phyloP scores from a whole-genome alignment of 352 stramenopile species.

The Saprolegnia diclina region DNA sequence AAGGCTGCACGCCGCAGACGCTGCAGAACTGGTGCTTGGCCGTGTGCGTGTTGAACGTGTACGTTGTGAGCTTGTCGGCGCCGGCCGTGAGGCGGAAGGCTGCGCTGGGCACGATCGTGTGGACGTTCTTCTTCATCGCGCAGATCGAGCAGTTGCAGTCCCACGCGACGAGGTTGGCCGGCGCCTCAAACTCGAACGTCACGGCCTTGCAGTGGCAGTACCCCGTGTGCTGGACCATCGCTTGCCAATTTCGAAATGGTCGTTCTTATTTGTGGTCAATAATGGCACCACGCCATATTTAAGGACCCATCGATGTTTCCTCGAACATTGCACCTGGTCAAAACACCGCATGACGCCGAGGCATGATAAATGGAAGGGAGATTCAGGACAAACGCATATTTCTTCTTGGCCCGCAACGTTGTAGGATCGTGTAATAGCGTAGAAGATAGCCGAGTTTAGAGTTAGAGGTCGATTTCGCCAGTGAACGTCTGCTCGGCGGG shows the following conservation, averaged over 20 bases:
- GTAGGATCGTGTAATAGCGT: no score
- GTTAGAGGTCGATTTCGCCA: conserved; percentile 17
- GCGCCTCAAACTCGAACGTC: conserved; percentile 60
- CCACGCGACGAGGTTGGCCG: conserved; percentile 46
- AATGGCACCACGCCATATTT: no score
- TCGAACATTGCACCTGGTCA: no score
- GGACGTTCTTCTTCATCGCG: conserved; percentile 69
- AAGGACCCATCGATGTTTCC: no score
- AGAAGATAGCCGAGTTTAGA: not conserved
- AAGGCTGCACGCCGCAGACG: conserved; percentile 64
- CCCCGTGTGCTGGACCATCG: conserved; percentile 37
- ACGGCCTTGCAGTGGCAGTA: conserved; percentile 68
- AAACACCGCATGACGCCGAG: no score
- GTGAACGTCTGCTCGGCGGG: conserved; percentile 18
- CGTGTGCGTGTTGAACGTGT: conserved; percentile 77
- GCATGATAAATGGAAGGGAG: no score
- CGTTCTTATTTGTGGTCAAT: not conserved
- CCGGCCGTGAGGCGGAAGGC: conserved; percentile 50
- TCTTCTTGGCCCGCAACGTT: no score
- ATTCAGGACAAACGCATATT: no score
- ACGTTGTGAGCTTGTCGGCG: conserved; percentile 49
- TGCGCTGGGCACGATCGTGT: conserved; percentile 54
- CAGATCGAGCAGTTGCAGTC: conserved; percentile 86
- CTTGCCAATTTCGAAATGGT: not conserved
- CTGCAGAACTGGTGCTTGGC: conserved; percentile 81